Conservation (phyloP, 768 basidiomycete species). For the Termitomyces sp. region DNA sequence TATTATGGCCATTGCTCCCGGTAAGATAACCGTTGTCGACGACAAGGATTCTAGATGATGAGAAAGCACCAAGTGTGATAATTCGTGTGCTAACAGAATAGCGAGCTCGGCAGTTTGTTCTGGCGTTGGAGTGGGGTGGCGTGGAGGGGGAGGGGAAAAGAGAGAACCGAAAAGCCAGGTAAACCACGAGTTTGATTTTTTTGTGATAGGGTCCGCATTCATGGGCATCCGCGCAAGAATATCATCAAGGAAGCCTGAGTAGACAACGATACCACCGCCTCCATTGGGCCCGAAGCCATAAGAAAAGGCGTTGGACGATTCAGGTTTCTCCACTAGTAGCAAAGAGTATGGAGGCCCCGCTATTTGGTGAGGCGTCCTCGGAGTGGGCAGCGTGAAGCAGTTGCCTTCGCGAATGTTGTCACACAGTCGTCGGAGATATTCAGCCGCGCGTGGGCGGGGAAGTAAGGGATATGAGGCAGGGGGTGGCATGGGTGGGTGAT, state of each 20-base stretch:
- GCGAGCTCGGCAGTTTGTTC: constrained; percentile 89
- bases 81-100: constrained; percentile 88
- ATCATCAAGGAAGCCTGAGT: constrained; percentile 89
- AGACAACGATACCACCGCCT: constrained; percentile 91
- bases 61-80: constrained; percentile 84
- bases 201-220: constrained; percentile 13
- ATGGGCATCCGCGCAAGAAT: constrained; percentile 53
- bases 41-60: constrained; percentile 94
- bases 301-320: constrained; percentile 86
- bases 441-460: constrained; percentile 78
- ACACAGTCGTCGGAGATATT: constrained; percentile 57
- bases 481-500: constrained; percentile 66
- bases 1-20: constrained; percentile 70
- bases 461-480: constrained; percentile 76
- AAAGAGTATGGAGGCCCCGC: constrained; percentile 88
- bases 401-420: constrained; percentile 38
- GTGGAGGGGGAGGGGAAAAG: constrained; percentile 24
- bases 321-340: constrained; percentile 82
- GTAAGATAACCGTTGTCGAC: constrained; percentile 75
- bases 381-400: constrained; percentile 27
- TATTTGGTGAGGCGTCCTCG: constrained; percentile 42
- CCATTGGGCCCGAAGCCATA: constrained; percentile 94
- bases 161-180: constrained; percentile 43
- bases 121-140: constrained; percentile 55
- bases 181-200: constrained; percentile 35